Evolutionary conservation across 2,329 filamentous ascomycete genomes (phyloP), one percentile per base, ranked within the genome.

Genomic region (Penicillium nordicum): DNA sequence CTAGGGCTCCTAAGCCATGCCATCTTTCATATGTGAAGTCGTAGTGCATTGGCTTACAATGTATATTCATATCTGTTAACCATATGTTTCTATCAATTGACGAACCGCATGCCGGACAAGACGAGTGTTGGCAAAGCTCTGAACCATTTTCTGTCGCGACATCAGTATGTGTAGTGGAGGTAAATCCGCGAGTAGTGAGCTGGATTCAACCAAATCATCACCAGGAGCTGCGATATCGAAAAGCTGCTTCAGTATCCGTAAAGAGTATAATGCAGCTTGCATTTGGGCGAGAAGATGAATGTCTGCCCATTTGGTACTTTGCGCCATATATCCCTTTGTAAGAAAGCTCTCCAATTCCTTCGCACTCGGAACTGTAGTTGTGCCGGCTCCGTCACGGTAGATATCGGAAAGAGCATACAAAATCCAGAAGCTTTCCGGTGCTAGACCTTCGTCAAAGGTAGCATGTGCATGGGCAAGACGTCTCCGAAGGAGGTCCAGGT

Each of bases 201-300:
- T 55, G 9, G 65, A 34, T 25, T 57, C 42, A 23, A 50, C 37
- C 3, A 58, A 57, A 16, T 62, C 37, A n/a, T 56, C 53, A 41
- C 52, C 50, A 21, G 37, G 37, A 69, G 78, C 56, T 70, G 78
- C 23, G 30, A 67, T 51, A 5, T 57, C 57, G 45, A 81, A 59
- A 4, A 85, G 51, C 66, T 90, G 68, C 63, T 85, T 60, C 68
- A 84, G 60, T 76, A 88, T 82, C 42, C 84, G 79, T 1, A 88
- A 66, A 0, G 86, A 88, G 65, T 88, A 89, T 6, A 84, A 70
- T 0, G 80, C 76, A 5, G 82, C 83, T 52, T 87, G 83, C 0
- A 85, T 70, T 60, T 87, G 83, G 0, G 86, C 85, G 9, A 79
- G 69, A 46, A 88, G 76, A 63, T 90, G 87, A 42, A 88, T 71